Evolutionary conservation across 768 basidiomycete genomes (phyloP).

Genomic region (Cystofilobasidium capitatum): DNA sequence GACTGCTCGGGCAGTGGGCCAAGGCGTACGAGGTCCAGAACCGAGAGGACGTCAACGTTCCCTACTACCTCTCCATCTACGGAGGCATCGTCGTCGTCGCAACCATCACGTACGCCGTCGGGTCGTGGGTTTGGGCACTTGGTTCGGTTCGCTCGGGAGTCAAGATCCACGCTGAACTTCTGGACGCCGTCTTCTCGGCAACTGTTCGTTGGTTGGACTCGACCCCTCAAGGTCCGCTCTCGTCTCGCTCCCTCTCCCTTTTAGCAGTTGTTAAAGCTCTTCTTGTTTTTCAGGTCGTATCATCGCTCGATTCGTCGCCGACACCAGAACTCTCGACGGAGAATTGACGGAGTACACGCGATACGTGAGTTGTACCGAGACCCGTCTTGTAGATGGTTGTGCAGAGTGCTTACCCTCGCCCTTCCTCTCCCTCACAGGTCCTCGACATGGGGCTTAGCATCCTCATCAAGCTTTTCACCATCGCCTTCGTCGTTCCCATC

Average conservation of each 20-base stretch:
- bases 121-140: slow-evolving; percentile 14
- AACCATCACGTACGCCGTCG: slow-evolving; percentile 13
- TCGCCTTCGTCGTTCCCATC: slow-evolving; percentile 45
- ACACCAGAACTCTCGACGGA: slow-evolving; percentile 22
- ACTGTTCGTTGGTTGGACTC: slow-evolving; percentile 46
- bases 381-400: too few relatives aligned
- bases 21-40: background rate
- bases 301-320: slow-evolving; percentile 53
- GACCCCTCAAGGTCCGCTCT: background rate
- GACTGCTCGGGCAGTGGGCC: slow-evolving; percentile 2
- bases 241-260: background rate
- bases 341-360: slow-evolving; percentile 25
- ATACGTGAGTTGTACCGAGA: too few relatives aligned
- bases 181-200: slow-evolving; percentile 20
- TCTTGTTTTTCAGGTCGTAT: slow-evolving; percentile 45
- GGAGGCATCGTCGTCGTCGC: slow-evolving; percentile 29
- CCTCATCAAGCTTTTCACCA: slow-evolving; percentile 44
- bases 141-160: slow-evolving; percentile 23
- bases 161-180: slow-evolving; percentile 21
- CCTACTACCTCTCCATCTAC: background rate
- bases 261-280: background rate
- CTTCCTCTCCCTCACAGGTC: too few relatives aligned
- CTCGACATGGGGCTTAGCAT: slow-evolving; percentile 39
- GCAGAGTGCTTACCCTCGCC: too few relatives aligned
- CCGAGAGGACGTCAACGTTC: background rate